These are phyloP conservation scores for Peterozyma xylosa DNA, from an alignment of 805 yeast genomes.

Conservation along the genomic window DNA sequence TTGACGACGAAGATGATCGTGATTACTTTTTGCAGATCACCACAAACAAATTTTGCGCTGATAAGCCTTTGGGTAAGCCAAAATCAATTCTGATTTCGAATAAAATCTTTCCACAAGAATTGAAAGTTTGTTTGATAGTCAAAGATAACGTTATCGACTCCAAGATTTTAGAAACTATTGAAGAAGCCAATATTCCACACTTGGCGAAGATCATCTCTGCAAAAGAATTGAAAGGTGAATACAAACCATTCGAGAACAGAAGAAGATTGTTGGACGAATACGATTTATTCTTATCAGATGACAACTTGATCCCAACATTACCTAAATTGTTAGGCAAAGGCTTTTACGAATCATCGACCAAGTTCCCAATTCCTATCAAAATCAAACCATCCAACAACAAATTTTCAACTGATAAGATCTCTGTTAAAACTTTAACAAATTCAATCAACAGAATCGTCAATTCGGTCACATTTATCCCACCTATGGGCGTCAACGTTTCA, in stretches of 20 bases:
- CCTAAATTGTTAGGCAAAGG: slow-evolving; percentile 81
- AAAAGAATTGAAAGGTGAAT: slow-evolving; percentile 72
- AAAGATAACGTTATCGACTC: slow-evolving; percentile 50
- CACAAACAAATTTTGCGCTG: slow-evolving; percentile 56
- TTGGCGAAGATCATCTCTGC: slow-evolving; percentile 57
- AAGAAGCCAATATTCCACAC: slow-evolving; percentile 36
- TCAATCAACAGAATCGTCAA: slow-evolving; percentile 51
- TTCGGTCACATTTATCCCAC: slow-evolving; percentile 56
- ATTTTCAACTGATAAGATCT: slow-evolving; percentile 26
- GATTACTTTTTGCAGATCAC: slow-evolving; percentile 55
- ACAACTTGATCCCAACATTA: slow-evolving; percentile 66
- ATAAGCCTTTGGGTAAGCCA: slow-evolving; percentile 53
- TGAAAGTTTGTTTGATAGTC: slow-evolving; percentile 58
- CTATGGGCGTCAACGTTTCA: slow-evolving; percentile 64
- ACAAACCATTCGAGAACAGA: slow-evolving; percentile 82
- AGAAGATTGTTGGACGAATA: slow-evolving; percentile 62
- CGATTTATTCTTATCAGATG: slow-evolving; percentile 82
- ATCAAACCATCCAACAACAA: slow-evolving; percentile 23
- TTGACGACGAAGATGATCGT: slow-evolving; percentile 46
- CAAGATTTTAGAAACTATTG: slow-evolving; percentile 37
- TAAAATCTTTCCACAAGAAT: slow-evolving; percentile 32
- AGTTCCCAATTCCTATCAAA: slow-evolving; percentile 63
- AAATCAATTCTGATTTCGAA: slow-evolving; percentile 38
- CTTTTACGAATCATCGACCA: slow-evolving; percentile 51
- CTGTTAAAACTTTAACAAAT: slow-evolving; percentile 44